Evolutionary conservation across 306 rosid genomes (phyloP).

Genomic region (Corylus americana): DNA sequence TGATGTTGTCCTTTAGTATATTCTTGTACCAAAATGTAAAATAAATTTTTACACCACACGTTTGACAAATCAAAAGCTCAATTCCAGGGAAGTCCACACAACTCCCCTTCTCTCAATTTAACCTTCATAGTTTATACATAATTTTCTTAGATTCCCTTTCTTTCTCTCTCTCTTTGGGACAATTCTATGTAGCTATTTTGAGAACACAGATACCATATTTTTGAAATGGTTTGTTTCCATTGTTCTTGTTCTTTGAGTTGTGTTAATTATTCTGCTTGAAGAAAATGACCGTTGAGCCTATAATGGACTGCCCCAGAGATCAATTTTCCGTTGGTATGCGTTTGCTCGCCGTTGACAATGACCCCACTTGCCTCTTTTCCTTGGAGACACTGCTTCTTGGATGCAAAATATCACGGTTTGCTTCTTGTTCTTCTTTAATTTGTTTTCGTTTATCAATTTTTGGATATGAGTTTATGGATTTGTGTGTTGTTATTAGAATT

Average conservation of each 20-base stretch:
- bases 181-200: constrained; percentile 20
- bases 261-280: not conserved
- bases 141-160: constrained; percentile 12
- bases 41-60: too few species aligned
- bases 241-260: not conserved
- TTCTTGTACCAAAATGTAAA: too few species aligned
- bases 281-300: constrained; percentile 53
- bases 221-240: not conserved
- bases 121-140: constrained; percentile 19
- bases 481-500: constrained; percentile 7
- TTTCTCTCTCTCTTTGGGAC: constrained; percentile 17
- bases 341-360: constrained; percentile 92
- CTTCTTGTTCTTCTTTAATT: not conserved
- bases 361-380: constrained; percentile 73
- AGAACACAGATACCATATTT: not conserved
- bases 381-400: constrained; percentile 77
- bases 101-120: too few species aligned
- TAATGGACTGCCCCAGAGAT: constrained; percentile 49
- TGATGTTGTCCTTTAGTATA: too few species aligned
- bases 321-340: constrained; percentile 93
- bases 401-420: constrained; percentile 90
- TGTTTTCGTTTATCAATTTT: not conserved
- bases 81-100: too few species aligned
- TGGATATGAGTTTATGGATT: constrained; percentile 26
- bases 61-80: too few species aligned